Conservation (phyloP, 2,329 filamentous ascomycete species). For the Exserohilum turcica region DNA sequence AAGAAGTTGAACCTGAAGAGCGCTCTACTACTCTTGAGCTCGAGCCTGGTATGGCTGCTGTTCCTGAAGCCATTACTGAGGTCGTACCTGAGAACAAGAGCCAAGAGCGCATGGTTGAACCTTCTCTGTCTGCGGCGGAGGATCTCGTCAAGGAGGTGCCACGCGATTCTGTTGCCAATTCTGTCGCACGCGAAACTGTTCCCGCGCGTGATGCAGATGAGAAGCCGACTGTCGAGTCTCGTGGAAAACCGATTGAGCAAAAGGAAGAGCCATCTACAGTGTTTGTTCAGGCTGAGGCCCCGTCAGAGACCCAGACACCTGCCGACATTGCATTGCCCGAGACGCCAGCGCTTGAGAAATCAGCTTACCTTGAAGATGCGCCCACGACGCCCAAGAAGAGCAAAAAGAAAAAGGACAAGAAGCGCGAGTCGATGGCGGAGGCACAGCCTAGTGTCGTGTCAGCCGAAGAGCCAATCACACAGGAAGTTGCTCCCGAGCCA, state of each 20-base stretch:
- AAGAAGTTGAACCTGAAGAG: constrained; percentile 7
- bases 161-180: background rate
- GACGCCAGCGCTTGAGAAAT: background rate
- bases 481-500: background rate
- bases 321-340: constrained; percentile 2
- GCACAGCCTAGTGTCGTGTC: constrained; percentile 15
- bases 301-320: background rate
- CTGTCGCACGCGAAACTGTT: background rate
- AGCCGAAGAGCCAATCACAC: background rate
- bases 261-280: background rate
- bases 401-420: constrained; percentile 40
- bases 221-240: background rate
- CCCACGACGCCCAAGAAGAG: constrained; percentile 27
- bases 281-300: background rate
- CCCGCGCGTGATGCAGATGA: background rate
- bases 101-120: background rate
- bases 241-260: background rate
- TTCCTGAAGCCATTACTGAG: background rate
- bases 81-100: background rate
- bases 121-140: background rate
- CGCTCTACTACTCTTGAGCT: background rate
- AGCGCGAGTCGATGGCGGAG: constrained; percentile 24
- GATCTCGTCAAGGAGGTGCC: background rate
- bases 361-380: background rate
- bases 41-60: background rate